A percentile compares a stretch with the other conserved stretches of the same genome.
Conservation (phyloP, 1,284 basidiomycete genomes). For the Golubevia pallescens region DNA sequence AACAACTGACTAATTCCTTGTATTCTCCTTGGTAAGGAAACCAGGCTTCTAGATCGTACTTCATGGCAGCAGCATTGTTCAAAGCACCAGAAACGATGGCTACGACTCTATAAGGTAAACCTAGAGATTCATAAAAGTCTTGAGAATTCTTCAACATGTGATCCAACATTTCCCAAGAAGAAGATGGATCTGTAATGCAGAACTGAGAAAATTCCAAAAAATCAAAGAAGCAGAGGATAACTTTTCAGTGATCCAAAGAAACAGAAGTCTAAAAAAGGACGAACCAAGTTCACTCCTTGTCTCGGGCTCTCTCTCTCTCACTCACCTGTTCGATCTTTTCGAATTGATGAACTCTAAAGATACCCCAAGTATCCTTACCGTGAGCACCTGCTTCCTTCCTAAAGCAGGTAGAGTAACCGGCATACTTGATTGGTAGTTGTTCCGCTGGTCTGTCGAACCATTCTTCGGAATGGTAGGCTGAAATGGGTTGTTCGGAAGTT, state of each 20-base stretch:
- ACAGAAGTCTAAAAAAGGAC: conserved; percentile 5
- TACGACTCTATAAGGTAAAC: conserved; percentile 87
- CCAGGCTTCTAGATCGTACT: conserved; percentile 98
- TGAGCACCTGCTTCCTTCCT: conserved; percentile 97
- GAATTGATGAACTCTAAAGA: conserved; percentile 99
- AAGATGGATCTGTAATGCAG: conserved; percentile 84
- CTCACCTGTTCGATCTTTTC: conserved; percentile 88
- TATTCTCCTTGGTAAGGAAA: conserved; percentile 97
- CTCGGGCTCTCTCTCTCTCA: background rate
- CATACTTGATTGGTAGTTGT: conserved; percentile 83
- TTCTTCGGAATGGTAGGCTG: conserved; percentile 91
- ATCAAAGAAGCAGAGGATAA: background rate
- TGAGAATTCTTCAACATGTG: conserved; percentile 87
- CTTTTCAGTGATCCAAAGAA: background rate
- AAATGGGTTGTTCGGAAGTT: conserved; percentile 97
- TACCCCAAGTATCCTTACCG: conserved; percentile 98
- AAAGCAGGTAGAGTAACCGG: conserved; percentile 89
- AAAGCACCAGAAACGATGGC: conserved; percentile 95
- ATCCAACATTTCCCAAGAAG: conserved; percentile 90
- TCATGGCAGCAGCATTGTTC: conserved; percentile 95
- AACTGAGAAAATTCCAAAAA: conserved; percentile 70
- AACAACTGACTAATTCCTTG: conserved; percentile 75
- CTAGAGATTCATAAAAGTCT: conserved; percentile 93
- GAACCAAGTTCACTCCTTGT: background rate
- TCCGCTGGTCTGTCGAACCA: conserved; percentile 92